A percentile compares a stretch with the other conserved stretches of the same genome.
These are phyloP conservation scores for Eleusine coracana DNA, from an alignment of 176 grass and related monocot species.

Conservation along the genomic window DNA sequence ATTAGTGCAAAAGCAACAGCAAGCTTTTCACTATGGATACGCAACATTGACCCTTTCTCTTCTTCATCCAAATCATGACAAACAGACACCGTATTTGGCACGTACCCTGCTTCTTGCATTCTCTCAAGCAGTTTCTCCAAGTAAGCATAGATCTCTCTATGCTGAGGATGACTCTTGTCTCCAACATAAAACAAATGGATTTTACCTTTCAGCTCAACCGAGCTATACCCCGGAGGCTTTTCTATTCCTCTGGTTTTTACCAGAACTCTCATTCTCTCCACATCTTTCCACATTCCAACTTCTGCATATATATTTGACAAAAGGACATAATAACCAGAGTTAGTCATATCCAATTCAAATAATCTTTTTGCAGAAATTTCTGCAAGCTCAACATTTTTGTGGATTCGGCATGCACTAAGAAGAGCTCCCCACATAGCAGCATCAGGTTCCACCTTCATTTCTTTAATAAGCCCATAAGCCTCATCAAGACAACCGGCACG, in stretches of 20 bases:
- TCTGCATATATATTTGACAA: slow-evolving; percentile 90
- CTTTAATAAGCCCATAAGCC: slow-evolving; percentile 73
- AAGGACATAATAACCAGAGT: slow-evolving; percentile 81
- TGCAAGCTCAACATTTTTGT: slow-evolving; percentile 88
- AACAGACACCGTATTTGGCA: slow-evolving; percentile 80
- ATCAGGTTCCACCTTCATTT: slow-evolving; percentile 88
- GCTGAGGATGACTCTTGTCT: slow-evolving; percentile 73
- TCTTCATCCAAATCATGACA: slow-evolving; percentile 90
- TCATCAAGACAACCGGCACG: slow-evolving; percentile 79
- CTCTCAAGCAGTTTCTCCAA: slow-evolving; percentile 73
- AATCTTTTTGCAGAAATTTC: slow-evolving; percentile 75
- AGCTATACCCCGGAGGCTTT: slow-evolving; percentile 88
- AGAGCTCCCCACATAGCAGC: slow-evolving; percentile 84
- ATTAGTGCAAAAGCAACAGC: slow-evolving; percentile 90
- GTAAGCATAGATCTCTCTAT: slow-evolving; percentile 75
- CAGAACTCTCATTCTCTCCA: slow-evolving; percentile 67
- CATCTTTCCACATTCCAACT: slow-evolving; percentile 81
- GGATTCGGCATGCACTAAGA: slow-evolving; percentile 73
- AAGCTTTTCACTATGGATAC: slow-evolving; percentile 89
- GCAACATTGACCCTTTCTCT: slow-evolving; percentile 75
- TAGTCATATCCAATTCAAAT: slow-evolving; percentile 77
- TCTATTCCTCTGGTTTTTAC: slow-evolving; percentile 72
- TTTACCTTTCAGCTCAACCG: slow-evolving; percentile 75
- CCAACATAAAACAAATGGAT: slow-evolving; percentile 92
- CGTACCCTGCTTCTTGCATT: slow-evolving; percentile 80